Conservation (phyloP, 2,329 filamentous ascomycete species). For the Anthostomella pinea region DNA sequence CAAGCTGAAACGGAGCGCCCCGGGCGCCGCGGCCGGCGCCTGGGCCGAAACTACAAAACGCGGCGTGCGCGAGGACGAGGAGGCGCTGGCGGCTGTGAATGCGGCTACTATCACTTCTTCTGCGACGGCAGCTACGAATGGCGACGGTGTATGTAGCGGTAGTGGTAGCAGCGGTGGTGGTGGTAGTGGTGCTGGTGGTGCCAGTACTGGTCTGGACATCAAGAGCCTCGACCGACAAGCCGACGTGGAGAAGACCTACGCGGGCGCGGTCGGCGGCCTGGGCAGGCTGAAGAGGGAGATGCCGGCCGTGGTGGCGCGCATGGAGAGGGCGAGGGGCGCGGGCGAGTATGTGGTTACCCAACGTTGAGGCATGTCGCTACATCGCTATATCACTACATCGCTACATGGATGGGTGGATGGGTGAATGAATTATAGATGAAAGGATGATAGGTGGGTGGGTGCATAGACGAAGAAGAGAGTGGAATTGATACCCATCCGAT, state of each 20-base stretch:
- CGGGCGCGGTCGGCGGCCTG: constrained; percentile 47
- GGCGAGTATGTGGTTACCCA: constrained; percentile 55
- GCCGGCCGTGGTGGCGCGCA: constrained; percentile 60
- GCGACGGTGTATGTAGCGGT: constrained; percentile 13
- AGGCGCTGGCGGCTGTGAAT: constrained; percentile 34
- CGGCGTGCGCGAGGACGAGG: constrained; percentile 47
- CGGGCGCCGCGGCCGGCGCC: constrained; percentile 41
- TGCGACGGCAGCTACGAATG: neutral
- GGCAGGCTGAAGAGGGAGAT: constrained; percentile 56
- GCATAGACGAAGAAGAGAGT: neutral
- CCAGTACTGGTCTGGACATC: constrained; percentile 26
- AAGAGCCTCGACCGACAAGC: constrained; percentile 43
- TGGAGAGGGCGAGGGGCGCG: constrained; percentile 61
- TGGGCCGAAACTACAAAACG: constrained; percentile 41
- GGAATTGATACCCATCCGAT: too few species aligned
- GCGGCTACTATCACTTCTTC: neutral
- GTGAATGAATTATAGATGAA: neutral
- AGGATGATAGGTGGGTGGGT: neutral
- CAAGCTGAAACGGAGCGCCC: constrained; percentile 53
- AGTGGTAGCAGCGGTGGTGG: constrained; percentile 14
- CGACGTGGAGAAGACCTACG: constrained; percentile 46
- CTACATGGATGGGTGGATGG: neutral
- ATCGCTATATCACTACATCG: too few species aligned
- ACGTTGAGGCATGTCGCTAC: constrained; percentile 32
- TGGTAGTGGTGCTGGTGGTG: constrained; percentile 17